Percentiles rank a stretch among this genome's conserved stretches.
Evolutionary conservation across 768 basidiomycete species (phyloP).

Genomic region (Leucocoprinus birnbaumii): DNA sequence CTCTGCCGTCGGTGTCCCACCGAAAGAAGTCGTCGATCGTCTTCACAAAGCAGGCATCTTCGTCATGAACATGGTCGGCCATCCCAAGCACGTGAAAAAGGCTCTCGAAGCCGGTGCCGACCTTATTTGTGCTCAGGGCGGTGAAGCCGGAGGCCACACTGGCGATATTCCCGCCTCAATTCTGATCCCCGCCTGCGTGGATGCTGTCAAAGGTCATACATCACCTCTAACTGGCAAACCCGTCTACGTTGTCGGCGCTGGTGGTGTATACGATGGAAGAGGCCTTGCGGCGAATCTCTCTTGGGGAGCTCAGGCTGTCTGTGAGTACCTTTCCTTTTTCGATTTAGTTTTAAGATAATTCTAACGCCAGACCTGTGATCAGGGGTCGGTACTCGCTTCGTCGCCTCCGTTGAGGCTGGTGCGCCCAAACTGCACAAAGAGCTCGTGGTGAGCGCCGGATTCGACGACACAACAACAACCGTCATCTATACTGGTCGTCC

Average conservation of each 20-base stretch:
- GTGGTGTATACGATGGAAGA: slow-evolving; percentile 88
- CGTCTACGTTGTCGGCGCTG: slow-evolving; percentile 87
- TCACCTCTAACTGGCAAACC: slow-evolving; percentile 82
- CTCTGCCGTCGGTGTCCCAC: slow-evolving; percentile 87
- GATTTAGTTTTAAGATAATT: neutral
- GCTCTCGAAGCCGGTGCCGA: slow-evolving; percentile 86
- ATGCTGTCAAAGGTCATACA: slow-evolving; percentile 71
- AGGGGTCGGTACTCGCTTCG: slow-evolving; percentile 87
- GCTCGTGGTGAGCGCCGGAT: slow-evolving; percentile 64
- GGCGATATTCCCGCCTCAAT: slow-evolving; percentile 82
- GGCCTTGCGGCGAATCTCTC: slow-evolving; percentile 83
- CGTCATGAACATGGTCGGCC: slow-evolving; percentile 97
- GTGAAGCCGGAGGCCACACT: slow-evolving; percentile 89
- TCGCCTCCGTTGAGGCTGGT: slow-evolving; percentile 75
- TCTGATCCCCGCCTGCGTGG: slow-evolving; percentile 89
- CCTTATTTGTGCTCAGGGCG: slow-evolving; percentile 91
- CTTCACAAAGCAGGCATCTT: slow-evolving; percentile 84
- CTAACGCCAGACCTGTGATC: slow-evolving; percentile 9
- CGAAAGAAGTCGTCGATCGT: slow-evolving; percentile 72
- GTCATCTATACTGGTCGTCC: slow-evolving; percentile 90
- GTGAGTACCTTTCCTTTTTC: slow-evolving; percentile 41
- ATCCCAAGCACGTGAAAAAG: slow-evolving; percentile 84
- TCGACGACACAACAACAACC: slow-evolving; percentile 84
- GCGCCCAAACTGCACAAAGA: slow-evolving; percentile 88
- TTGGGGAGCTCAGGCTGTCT: slow-evolving; percentile 89